Percentiles rank a stretch among this genome's conserved stretches.
phyloP scores from a whole-genome alignment of 2,329 filamentous ascomycete genomes.

The Ophiostoma perfectum region DNA sequence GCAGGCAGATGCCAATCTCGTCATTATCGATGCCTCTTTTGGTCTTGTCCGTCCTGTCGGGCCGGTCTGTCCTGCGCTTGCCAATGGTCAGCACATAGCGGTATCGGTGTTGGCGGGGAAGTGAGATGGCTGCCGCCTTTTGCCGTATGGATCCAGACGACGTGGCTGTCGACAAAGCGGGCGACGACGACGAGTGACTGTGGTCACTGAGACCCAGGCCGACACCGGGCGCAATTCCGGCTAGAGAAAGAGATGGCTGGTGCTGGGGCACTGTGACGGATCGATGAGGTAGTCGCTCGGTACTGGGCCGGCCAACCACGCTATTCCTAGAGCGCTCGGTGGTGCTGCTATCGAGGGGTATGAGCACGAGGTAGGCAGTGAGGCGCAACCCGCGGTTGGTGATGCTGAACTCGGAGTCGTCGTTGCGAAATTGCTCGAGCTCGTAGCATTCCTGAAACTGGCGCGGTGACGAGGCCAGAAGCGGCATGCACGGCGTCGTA shows the following conservation, averaged over 20 bases:
- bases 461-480: slow-evolving; percentile 21
- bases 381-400: slow-evolving; percentile 25
- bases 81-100: slow-evolving; percentile 20
- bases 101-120: background rate
- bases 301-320: background rate
- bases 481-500: slow-evolving; percentile 11
- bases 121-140: slow-evolving; percentile 2
- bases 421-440: slow-evolving; percentile 18
- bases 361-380: slow-evolving; percentile 19
- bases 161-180: background rate
- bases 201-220: background rate
- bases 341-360: slow-evolving; percentile 15
- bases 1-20: slow-evolving; percentile 23
- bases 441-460: slow-evolving; percentile 17
- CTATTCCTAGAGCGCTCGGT: background rate
- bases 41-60: background rate
- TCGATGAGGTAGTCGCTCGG: background rate
- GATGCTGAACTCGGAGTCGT: slow-evolving; percentile 23
- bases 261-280: background rate
- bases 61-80: background rate
- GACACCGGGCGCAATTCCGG: background rate
- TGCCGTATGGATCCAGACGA: background rate
- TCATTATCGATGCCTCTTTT: background rate
- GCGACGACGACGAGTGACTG: background rate
- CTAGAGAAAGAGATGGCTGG: no score